Evolutionary conservation across 208 protist genomes (phyloP), one percentile per base, ranked within the genome.

Genomic region (Leishmania major): DNA sequence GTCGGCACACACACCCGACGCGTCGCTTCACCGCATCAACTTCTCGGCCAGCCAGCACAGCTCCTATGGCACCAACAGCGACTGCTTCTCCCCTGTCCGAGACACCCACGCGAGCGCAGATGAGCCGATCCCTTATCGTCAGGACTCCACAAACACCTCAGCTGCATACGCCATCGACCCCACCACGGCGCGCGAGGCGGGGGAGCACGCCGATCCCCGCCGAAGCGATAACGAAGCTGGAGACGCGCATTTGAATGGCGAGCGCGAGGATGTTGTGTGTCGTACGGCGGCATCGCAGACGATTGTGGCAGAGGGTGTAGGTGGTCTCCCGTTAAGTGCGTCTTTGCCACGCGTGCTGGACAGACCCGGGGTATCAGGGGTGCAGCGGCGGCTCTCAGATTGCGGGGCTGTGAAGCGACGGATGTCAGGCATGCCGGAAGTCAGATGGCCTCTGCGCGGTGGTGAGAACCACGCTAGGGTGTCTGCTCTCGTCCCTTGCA

Each of bases 341-440:
- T 37, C 49, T 4, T 25, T 31, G n/a, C 8, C 73, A 28, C 22
- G 35, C 13, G 4, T n/a, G 17, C n/a, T n/a, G 13, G 62, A 4
- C 53, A 10, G 35, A 2, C 45, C 73, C 35, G 49, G 2, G 25
- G 76, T 51, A 2, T 10, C 47, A 1, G 37, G 51, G 57, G 11
- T 8, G 25, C 81, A 84, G 81, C 67, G 69, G 28, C 64, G 76
- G 0, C 76, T 84, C 17, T 84, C 81, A 25, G 35, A 1, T 6
- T 60, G 40, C 15, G n/a, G 28, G 3, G 28, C 37, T 22, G 25
- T 45, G 3, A 71, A 70, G 11, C 76, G 69, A 13, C 31, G 31
- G 6, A 31, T 78, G 22, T 31, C 49, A 0, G 15, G 25, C 15
- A 72, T 69, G 19, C 72, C 72, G 1, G 10, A 69, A 4, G 57